Conservation (phyloP, 805 yeast species). For the Metschnikowia kofuensis region DNA sequence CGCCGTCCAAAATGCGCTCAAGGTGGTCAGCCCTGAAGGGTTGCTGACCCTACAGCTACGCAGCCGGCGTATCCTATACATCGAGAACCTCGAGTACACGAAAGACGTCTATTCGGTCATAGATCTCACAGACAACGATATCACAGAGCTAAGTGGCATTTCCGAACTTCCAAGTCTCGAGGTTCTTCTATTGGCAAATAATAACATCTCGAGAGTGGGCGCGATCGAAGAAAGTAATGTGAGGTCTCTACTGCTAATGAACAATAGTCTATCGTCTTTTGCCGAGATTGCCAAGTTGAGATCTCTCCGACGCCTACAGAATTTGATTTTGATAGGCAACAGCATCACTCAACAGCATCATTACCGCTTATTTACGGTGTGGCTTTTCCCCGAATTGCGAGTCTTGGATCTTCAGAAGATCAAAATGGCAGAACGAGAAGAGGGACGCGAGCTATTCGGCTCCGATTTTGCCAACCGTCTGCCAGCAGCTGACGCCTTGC, state of each 20-base stretch:
- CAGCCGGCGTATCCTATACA: constrained; percentile 27
- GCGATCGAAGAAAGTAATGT: constrained; percentile 31
- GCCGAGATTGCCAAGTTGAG: constrained; percentile 28
- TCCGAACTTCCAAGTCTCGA: constrained; percentile 43
- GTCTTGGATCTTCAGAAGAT: constrained; percentile 69
- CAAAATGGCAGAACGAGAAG: constrained; percentile 48
- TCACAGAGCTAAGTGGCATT: constrained; percentile 51
- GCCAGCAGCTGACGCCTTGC: constrained; percentile 27
- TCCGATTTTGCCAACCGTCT: constrained; percentile 20
- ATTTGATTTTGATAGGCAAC: constrained; percentile 56
- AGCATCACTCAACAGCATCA: constrained; percentile 48
- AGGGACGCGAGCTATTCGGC: constrained; percentile 45
- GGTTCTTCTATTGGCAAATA: constrained; percentile 61
- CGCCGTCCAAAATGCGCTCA: constrained; percentile 29
- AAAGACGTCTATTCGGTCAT: constrained; percentile 46
- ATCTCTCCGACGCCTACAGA: constrained; percentile 12
- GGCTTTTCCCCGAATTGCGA: constrained; percentile 60
- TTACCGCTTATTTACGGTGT: constrained; percentile 59
- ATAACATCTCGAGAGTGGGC: constrained; percentile 47
- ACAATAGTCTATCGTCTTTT: constrained; percentile 49
- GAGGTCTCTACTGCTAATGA: constrained; percentile 47
- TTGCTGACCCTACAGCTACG: constrained; percentile 36
- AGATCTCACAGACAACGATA: constrained; percentile 74
- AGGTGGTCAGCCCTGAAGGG: constrained; percentile 34
- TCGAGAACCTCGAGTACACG: constrained; percentile 36